A percentile compares a stretch with the other conserved stretches of the same genome.
These are phyloP conservation scores for Acer yangbiense DNA, from an alignment of 345 rosid species.

Conservation along the genomic window DNA sequence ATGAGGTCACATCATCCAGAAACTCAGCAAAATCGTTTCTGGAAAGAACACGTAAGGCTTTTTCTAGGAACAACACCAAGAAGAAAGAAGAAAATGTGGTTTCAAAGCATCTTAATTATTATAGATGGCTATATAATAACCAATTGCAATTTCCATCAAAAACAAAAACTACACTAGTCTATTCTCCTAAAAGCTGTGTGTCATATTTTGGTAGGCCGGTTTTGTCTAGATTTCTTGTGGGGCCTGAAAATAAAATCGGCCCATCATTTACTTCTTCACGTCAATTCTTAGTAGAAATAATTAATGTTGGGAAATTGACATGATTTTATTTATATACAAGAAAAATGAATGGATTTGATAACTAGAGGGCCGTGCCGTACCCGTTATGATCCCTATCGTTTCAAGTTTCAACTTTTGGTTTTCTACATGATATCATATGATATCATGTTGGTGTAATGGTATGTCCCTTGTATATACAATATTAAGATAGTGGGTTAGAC, in stretches of 20 bases:
- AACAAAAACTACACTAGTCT: background rate
- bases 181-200: background rate
- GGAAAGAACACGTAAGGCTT: background rate
- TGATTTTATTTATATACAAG: background rate
- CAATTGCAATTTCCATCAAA: background rate
- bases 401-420: too few relatives aligned
- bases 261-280: too few relatives aligned
- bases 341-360: background rate
- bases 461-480: too few relatives aligned
- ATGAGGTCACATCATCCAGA: background rate
- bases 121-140: background rate
- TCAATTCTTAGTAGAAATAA: background rate
- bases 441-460: too few relatives aligned
- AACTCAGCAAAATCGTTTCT: background rate
- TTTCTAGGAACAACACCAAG: background rate
- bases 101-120: background rate
- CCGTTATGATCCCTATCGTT: background rate
- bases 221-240: background rate
- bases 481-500: too few relatives aligned
- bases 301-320: background rate
- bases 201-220: too few relatives aligned
- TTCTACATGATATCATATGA: too few relatives aligned
- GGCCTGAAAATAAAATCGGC: background rate
- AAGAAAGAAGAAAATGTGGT: background rate
- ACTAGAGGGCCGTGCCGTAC: conserved; percentile 23